Base-by-base conservation (phyloP, 2,329 filamentous ascomycete species). In the Colletotrichum spaethianum region DNA sequence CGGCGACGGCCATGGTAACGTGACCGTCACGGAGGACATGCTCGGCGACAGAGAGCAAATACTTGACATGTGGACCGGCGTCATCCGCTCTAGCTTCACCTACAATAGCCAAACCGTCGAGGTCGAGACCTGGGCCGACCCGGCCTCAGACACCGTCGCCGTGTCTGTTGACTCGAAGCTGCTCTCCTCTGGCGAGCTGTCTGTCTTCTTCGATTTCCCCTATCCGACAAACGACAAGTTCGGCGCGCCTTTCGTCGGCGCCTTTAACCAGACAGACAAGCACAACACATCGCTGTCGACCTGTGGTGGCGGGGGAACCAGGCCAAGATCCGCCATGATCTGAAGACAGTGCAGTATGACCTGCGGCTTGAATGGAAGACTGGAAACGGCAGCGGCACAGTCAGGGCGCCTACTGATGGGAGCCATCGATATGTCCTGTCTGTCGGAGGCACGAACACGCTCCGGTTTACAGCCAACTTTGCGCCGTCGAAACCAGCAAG, bases 161-260 rank as follows among this genome's bases (percentile, higher is more conserved):
- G 79, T 88, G 31, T 76, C 80, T 9, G 77, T 88, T 14, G 77
- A 80, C 16, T 88, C 86, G 0, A 75, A 79, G 0, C 77, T 87
- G 3, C 73, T 89, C 9, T 76, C 74, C 5, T 73, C 74, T 1
- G 82, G 80, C 0, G 74, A 76, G 5, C 75, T 89, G 9, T 83
- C 84, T 0, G 75, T 89, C 7, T 88, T 87, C 74, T 83, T 89
- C 66, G 86, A 89, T 65, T 89, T 87, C 66, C 87, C 88, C 3
- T 85, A 86, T 64, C 81, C 86, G 26, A 85, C 82, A 20, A 77
- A 78, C 33, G 85, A 86, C 74, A 88, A 89, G 74, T 89, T 89
- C 67, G 86, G 89, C 46, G 86, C 86, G 2, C 87, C 87, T 1
- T 89, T 86, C 72, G 86, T 89, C 1, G 87, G 87, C 1, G 77